Conservation (phyloP, 495 filamentous ascomycete genomes). For the Lepidopterella palustris region DNA sequence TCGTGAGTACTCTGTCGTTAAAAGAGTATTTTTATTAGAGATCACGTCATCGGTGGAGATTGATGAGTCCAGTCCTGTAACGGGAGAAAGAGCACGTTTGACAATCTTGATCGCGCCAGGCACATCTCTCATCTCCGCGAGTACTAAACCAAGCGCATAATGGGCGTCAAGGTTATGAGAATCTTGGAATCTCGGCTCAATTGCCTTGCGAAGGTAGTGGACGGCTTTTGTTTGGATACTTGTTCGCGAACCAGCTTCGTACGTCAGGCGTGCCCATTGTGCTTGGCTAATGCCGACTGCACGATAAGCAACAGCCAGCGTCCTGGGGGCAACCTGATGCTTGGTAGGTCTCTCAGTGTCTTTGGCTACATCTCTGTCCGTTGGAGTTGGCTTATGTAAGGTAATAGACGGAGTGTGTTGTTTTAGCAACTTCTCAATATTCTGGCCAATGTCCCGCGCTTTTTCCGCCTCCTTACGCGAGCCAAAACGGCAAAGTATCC, state of each 20-base stretch:
- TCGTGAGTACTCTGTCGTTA: constrained; percentile 27
- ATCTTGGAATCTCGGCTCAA: constrained; percentile 56
- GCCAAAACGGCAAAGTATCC: constrained; percentile 75
- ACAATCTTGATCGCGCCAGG: constrained; percentile 69
- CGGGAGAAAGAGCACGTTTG: constrained; percentile 49
- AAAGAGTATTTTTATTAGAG: constrained; percentile 35
- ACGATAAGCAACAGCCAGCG: constrained; percentile 64
- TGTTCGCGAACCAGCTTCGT: constrained; percentile 58
- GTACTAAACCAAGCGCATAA: constrained; percentile 69
- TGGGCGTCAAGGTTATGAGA: constrained; percentile 61
- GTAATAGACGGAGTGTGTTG: constrained; percentile 33
- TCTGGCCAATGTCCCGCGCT: constrained; percentile 57
- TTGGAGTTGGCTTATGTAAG: constrained; percentile 28
- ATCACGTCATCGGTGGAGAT: constrained; percentile 21
- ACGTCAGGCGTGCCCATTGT: constrained; percentile 76
- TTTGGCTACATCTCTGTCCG: constrained; percentile 20
- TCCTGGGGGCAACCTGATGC: constrained; percentile 41
- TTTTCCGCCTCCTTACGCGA: constrained; percentile 67
- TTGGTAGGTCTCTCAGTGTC: constrained; percentile 7
- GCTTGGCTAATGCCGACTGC: constrained; percentile 78
- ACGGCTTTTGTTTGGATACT: constrained; percentile 68
- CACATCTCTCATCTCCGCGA: constrained; percentile 75
- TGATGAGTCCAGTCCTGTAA: constrained; percentile 29
- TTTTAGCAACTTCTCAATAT: constrained; percentile 60
- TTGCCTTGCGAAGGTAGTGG: constrained; percentile 60